Conservation (phyloP, 352 stramenopile genomes). For the Globisporangium echinulatum region DNA sequence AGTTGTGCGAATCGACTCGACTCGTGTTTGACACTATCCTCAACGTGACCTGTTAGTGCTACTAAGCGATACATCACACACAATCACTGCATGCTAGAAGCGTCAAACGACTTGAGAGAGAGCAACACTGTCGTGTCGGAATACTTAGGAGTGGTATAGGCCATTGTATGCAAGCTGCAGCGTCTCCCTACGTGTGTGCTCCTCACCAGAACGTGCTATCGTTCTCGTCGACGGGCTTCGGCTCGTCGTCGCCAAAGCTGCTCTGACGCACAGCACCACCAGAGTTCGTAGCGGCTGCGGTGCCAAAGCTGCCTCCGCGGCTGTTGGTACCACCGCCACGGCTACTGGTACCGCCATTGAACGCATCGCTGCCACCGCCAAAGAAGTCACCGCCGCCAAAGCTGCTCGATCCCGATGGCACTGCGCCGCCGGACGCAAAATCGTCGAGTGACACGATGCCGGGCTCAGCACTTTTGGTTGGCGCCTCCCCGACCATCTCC, state of each 20-base stretch:
- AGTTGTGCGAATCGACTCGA: too few relatives aligned
- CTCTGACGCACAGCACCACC: not conserved
- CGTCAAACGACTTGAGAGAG: not conserved
- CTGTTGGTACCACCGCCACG: not conserved
- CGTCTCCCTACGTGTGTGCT: too few relatives aligned
- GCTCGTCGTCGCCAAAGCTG: conserved; percentile 3
- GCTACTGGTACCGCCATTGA: conserved; percentile 1
- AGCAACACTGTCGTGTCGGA: too few relatives aligned
- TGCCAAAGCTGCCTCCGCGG: conserved; percentile 10
- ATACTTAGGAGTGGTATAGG: too few relatives aligned
- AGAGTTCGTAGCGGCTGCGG: conserved; percentile 5
- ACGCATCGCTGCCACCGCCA: conserved; percentile 14
- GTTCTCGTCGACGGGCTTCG: conserved; percentile 14
- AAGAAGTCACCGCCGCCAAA: conserved; percentile 19
- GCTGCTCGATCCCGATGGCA: not conserved
- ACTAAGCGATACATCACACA: too few relatives aligned
- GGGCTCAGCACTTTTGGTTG: not conserved
- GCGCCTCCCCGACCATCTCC: conserved; percentile 24
- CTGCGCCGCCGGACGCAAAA: conserved; percentile 31
- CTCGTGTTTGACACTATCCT: too few relatives aligned
- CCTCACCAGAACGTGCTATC: conserved; percentile 19
- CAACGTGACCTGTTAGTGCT: too few relatives aligned
- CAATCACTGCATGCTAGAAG: too few relatives aligned
- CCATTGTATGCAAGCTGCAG: too few relatives aligned
- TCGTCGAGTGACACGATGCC: conserved; percentile 33